phyloP scores from a whole-genome alignment of 1,139 yeast genomes.

The Suhomyces bribrorum region DNA sequence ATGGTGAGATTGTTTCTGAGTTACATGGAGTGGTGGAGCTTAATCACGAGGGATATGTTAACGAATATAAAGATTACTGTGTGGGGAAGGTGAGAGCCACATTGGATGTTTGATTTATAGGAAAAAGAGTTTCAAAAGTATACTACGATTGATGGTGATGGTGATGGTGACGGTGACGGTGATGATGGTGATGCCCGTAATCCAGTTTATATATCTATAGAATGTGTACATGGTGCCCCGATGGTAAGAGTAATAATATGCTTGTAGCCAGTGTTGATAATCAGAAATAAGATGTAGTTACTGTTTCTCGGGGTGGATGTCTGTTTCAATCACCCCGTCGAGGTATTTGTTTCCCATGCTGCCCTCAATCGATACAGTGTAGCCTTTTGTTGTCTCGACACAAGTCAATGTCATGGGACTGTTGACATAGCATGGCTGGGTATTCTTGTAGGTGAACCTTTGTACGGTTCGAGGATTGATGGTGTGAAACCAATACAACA shows the following conservation, averaged over 20 bases:
- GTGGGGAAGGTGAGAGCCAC: constrained; percentile 29
- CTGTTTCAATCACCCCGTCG: constrained; percentile 2
- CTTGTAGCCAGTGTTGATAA: too few relatives aligned
- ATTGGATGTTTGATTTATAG: constrained; percentile 15
- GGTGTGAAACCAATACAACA: constrained; percentile 50
- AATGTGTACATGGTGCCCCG: too few relatives aligned
- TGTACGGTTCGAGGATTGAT: constrained; percentile 21
- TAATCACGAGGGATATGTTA: constrained; percentile 38
- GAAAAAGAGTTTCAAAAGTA: neutral
- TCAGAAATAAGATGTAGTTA: too few relatives aligned
- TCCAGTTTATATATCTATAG: too few relatives aligned
- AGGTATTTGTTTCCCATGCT: neutral
- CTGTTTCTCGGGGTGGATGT: neutral
- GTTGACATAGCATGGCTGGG: constrained; percentile 47
- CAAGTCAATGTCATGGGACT: neutral
- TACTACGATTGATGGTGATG: neutral
- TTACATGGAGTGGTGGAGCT: constrained; percentile 37
- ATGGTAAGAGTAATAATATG: too few relatives aligned
- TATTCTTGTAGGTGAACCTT: constrained; percentile 49
- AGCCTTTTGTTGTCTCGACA: neutral
- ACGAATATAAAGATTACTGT: constrained; percentile 44
- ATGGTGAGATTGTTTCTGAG: constrained; percentile 43
- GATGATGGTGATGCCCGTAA: too few relatives aligned
- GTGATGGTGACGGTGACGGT: too few relatives aligned
- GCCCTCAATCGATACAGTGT: neutral